Conservation (phyloP, 2,329 filamentous ascomycete genomes). For the Cladosporium austrohemisphaericum region DNA sequence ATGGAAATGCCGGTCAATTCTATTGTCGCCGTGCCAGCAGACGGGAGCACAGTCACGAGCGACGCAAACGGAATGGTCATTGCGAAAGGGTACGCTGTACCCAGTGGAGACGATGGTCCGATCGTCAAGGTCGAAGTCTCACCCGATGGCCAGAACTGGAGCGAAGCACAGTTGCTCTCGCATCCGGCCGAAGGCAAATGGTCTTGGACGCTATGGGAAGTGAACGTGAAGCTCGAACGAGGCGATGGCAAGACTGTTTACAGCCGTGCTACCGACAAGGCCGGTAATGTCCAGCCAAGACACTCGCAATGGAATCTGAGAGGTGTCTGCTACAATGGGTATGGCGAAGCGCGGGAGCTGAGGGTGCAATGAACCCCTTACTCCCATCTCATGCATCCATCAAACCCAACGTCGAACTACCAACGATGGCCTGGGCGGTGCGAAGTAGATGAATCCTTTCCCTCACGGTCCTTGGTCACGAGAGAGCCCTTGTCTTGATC, state of each 20-base stretch:
- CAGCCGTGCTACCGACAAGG: constrained; percentile 59
- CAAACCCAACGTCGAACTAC: too few relatives aligned
- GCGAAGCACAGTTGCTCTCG: constrained; percentile 54
- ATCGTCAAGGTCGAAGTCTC: constrained; percentile 64
- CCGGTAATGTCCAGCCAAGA: constrained; percentile 58
- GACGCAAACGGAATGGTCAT: constrained; percentile 43
- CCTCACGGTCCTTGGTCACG: too few relatives aligned
- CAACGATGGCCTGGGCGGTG: too few relatives aligned
- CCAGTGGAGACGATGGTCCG: constrained; percentile 62
- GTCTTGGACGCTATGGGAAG: constrained; percentile 56
- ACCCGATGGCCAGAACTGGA: constrained; percentile 59
- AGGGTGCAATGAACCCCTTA: too few relatives aligned
- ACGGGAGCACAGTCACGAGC: constrained; percentile 50
- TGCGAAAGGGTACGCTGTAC: constrained; percentile 61
- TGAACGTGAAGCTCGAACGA: constrained; percentile 51
- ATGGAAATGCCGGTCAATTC: constrained; percentile 67
- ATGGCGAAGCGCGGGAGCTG: constrained; percentile 46
- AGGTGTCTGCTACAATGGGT: constrained; percentile 39
- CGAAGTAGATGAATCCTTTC: too few relatives aligned
- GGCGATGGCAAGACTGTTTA: constrained; percentile 53
- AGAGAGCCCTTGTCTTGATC: too few relatives aligned
- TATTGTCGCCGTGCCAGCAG: constrained; percentile 55
- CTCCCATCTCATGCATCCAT: too few relatives aligned
- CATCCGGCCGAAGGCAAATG: constrained; percentile 52
- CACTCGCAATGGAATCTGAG: constrained; percentile 54